Evolutionary conservation across 202 grass and related monocot genomes (phyloP), one percentile per base, ranked within the genome.

Genomic region (Sporobolus alterniflorus): DNA sequence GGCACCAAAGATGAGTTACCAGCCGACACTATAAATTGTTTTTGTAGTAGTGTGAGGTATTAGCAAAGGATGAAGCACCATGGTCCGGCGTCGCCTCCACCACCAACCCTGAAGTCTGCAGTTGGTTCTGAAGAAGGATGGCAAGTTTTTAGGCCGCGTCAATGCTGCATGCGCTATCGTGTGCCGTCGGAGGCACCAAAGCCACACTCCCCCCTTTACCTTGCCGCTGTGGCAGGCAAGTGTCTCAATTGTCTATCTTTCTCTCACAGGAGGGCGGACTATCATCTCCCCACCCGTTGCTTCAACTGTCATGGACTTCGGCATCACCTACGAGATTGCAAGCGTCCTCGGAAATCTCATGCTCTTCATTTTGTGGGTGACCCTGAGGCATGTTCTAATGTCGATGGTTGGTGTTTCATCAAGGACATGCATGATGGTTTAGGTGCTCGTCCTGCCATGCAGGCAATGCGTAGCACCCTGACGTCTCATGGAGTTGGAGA

Each of bases 371-470:
- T 1, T 5, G 1, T 8, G 1, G 49, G 18, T 21, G 5, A 6
- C 5, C 21, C 18, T 20, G 18, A 20, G 16, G 48, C 17, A 0
- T 20, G 48, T 21, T 15, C 49, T 6, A 51, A 21, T 18, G 49
- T 5, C 21, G 5, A 16, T 8, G 5, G 49, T 7, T 1, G 21
- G 18, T 0, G 21, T 1, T 16, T 50, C 5, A 3, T 3, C 18
- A 4, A 21, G 17, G 49, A 16, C 16, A 50, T 3, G 3, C 13
- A 14, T 20, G 15, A 47, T 47, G 2, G 21, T 17, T 7, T n/a
- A 2, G 50, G 0, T 8, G n/a, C n/a, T n/a, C n/a, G n/a, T n/a
- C n/a, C n/a, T 2, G 6, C n/a, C 50, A 9, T 0, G 2, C 20
- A 54, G n/a, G 20, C 0, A 54, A n/a, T n/a, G n/a, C 5, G 6